Conservation (phyloP, 1,284 basidiomycete genomes). For the Melampsora americana region DNA sequence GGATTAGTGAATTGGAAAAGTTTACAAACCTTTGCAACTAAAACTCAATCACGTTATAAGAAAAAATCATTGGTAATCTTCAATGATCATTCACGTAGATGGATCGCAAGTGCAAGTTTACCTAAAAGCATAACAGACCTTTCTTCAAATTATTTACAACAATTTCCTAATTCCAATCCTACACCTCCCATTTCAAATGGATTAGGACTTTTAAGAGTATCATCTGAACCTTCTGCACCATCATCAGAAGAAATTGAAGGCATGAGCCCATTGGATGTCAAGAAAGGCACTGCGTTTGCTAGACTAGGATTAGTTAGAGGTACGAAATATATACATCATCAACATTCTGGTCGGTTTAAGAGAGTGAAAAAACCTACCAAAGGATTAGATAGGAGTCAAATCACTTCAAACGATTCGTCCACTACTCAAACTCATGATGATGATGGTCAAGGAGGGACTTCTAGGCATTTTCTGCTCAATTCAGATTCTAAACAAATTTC, state of each 20-base stretch:
- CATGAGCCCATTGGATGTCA: constrained; percentile 1
- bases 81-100: constrained; percentile 6
- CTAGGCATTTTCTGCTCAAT: neutral
- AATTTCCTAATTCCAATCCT: neutral
- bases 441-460: neutral
- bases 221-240: neutral
- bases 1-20: neutral
- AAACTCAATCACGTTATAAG: constrained; percentile 4
- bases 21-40: neutral
- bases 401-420: neutral
- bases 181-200: neutral
- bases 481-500: neutral
- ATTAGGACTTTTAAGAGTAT: constrained; percentile 3
- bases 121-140: constrained; percentile 19
- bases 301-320: constrained; percentile 31
- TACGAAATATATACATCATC: constrained; percentile 23
- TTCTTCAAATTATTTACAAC: constrained; percentile 5
- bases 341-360: neutral
- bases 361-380: neutral
- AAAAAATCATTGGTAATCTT: neutral
- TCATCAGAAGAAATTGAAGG: neutral
- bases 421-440: neutral
- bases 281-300: constrained; percentile 35
- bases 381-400: neutral
- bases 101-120: constrained; percentile 27